Evolutionary conservation across 108 stramenopile species (phyloP).

Genomic region (Aurantiochytrium sp.): DNA sequence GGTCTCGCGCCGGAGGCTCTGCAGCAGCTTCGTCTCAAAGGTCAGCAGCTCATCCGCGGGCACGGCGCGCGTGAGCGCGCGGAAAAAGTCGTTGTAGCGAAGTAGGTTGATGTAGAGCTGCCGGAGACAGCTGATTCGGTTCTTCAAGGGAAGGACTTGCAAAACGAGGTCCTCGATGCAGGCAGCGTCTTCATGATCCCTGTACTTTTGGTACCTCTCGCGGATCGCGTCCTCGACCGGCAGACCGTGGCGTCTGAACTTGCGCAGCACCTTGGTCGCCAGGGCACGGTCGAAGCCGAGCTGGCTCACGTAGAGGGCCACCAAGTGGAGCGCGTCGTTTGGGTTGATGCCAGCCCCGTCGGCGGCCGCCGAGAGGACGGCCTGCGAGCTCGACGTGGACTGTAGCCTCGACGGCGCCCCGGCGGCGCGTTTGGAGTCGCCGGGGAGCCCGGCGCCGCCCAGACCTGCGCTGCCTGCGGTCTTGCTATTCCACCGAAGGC

Average conservation of each 20-base stretch:
- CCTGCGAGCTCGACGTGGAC: not conserved
- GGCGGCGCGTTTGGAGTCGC: not conserved
- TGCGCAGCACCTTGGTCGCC: not conserved
- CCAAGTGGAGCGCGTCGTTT: not conserved
- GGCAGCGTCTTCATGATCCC: not conserved
- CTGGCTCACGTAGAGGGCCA: not conserved
- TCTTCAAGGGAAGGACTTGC: not conserved
- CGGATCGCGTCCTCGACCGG: not conserved
- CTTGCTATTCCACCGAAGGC: not conserved
- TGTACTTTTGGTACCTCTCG: not conserved
- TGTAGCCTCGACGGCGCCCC: not conserved
- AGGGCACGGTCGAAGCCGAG: not conserved
- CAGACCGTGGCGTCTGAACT: not conserved
- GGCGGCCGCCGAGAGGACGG: not conserved
- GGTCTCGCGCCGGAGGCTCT: not conserved
- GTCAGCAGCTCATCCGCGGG: not conserved
- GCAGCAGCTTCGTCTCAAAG: not conserved
- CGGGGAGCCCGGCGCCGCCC: not conserved
- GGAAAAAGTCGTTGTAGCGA: constrained; percentile 3
- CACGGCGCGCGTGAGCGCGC: not conserved
- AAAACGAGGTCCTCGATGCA: not conserved
- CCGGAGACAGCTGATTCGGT: not conserved
- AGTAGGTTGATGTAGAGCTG: not conserved
- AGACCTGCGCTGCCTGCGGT: not conserved
- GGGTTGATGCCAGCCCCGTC: not conserved